These are phyloP conservation scores for Fusarium sp. DNA, from an alignment of 2,329 filamentous ascomycete species.

Conservation along the genomic window DNA sequence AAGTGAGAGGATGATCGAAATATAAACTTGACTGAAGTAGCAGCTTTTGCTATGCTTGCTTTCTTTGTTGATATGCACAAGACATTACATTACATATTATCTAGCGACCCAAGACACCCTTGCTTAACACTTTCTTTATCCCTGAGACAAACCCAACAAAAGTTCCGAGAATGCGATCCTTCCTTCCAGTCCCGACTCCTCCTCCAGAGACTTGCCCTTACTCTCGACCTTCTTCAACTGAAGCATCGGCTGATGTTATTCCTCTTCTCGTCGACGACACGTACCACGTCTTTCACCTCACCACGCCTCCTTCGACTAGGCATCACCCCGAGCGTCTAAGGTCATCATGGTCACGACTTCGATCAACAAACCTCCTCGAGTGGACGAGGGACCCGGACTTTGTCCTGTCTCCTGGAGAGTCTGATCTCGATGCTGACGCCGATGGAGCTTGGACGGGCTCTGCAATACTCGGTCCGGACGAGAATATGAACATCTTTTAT, in stretches of 20 bases:
- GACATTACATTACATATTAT: not conserved
- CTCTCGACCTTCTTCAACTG: slow-evolving; percentile 41
- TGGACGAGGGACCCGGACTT: slow-evolving; percentile 44
- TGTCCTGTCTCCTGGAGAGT: slow-evolving; percentile 37
- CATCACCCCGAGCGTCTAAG: slow-evolving; percentile 48
- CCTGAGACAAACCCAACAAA: not conserved
- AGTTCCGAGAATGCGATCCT: slow-evolving; percentile 23
- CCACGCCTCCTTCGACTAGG: slow-evolving; percentile 45
- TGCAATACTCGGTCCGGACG: slow-evolving; percentile 46
- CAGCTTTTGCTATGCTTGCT: not conserved
- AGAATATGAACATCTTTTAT: slow-evolving; percentile 50
- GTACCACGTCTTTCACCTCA: slow-evolving; percentile 51
- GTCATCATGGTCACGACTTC: slow-evolving; percentile 47
- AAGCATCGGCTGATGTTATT: slow-evolving; percentile 50
- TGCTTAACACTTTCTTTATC: not conserved
- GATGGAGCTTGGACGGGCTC: slow-evolving; percentile 50
- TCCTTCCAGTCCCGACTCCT: slow-evolving; percentile 36
- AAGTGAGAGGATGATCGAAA: not conserved
- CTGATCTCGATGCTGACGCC: slow-evolving; percentile 39
- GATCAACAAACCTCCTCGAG: slow-evolving; percentile 43
- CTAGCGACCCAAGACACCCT: not conserved
- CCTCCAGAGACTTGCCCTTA: slow-evolving; percentile 41
- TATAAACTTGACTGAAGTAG: slow-evolving; percentile 2
- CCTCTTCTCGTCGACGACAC: slow-evolving; percentile 49
- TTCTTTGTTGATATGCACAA: not conserved